A percentile compares a stretch with the other conserved stretches of the same genome.
Evolutionary conservation across 768 basidiomycete genomes (phyloP).

Genomic region (Amanita fuliginea): DNA sequence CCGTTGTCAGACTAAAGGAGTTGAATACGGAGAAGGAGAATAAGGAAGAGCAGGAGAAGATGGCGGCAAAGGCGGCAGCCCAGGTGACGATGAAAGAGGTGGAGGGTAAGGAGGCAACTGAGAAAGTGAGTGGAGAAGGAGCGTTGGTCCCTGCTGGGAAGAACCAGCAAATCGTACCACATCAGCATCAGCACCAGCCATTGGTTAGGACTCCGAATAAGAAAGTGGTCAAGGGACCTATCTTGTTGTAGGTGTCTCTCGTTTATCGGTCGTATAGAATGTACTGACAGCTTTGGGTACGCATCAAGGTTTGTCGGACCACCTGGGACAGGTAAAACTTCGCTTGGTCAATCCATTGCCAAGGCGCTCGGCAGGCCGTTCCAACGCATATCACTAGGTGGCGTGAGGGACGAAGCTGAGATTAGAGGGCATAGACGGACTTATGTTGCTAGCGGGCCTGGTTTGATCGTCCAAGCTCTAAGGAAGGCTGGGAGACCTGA

Average conservation of each 20-base stretch:
- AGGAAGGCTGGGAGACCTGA: constrained; percentile 75
- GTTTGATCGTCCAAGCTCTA: constrained; percentile 77
- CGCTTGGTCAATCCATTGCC: constrained; percentile 82
- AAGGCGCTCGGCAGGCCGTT: constrained; percentile 76
- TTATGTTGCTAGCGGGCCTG: constrained; percentile 85
- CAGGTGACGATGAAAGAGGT: constrained; percentile 6
- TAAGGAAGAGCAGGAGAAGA: constrained; percentile 21
- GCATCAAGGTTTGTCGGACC: constrained; percentile 69
- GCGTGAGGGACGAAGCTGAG: constrained; percentile 85
- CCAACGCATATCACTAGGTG: constrained; percentile 86
- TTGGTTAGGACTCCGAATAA: constrained; percentile 8
- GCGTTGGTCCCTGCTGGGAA: constrained; percentile 21
- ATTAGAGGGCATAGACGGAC: constrained; percentile 52
- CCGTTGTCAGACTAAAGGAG: constrained; percentile 61
- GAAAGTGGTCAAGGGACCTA: constrained; percentile 57
- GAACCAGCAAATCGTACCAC: constrained; percentile 10
- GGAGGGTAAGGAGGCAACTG: constrained; percentile 5
- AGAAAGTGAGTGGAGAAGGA: constrained; percentile 8
- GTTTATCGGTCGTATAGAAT: background rate
- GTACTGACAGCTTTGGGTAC: background rate
- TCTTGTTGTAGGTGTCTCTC: constrained; percentile 40
- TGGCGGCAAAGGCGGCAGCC: constrained; percentile 10
- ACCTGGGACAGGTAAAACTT: constrained; percentile 87
- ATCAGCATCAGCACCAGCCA: constrained; percentile 7
- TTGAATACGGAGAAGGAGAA: constrained; percentile 28